Conservation (phyloP, 257 asterid species). For the Primulina tabacum region DNA sequence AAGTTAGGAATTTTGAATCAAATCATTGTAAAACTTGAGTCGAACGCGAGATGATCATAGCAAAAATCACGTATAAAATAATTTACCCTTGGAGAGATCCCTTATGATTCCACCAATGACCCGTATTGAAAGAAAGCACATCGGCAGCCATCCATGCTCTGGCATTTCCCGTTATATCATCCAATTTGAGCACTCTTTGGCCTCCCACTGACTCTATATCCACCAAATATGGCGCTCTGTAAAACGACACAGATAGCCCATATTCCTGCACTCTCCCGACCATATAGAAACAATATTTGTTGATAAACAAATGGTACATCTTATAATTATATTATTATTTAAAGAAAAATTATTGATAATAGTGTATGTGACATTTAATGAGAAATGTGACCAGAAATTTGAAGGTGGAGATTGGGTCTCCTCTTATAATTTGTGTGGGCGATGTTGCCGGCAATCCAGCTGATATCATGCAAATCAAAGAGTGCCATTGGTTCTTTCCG, state of each 20-base stretch:
- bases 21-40: too few species aligned
- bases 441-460: conserved; percentile 54
- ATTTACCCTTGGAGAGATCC: conserved; percentile 86
- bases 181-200: conserved; percentile 70
- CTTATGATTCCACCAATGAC: conserved; percentile 95
- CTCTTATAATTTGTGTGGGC: conserved; percentile 52
- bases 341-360: too few species aligned
- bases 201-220: conserved; percentile 72
- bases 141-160: conserved; percentile 81
- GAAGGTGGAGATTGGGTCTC: conserved; percentile 72
- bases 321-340: too few species aligned
- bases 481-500: conserved; percentile 93
- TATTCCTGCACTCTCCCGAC: conserved; percentile 51
- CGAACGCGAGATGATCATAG: too few species aligned
- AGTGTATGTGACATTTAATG: neutral
- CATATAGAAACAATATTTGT: neutral
- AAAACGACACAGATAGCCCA: conserved; percentile 69
- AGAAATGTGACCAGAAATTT: conserved; percentile 55
- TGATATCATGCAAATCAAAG: conserved; percentile 74
- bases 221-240: conserved; percentile 84
- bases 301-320: neutral
- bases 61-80: too few species aligned
- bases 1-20: too few species aligned
- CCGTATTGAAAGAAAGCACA: conserved; percentile 86
- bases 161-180: conserved; percentile 70